Percentiles rank a stretch among this genome's conserved stretches.
phyloP scores from a whole-genome alignment of 148 eudicot genomes.

The Oxyria digyna region DNA sequence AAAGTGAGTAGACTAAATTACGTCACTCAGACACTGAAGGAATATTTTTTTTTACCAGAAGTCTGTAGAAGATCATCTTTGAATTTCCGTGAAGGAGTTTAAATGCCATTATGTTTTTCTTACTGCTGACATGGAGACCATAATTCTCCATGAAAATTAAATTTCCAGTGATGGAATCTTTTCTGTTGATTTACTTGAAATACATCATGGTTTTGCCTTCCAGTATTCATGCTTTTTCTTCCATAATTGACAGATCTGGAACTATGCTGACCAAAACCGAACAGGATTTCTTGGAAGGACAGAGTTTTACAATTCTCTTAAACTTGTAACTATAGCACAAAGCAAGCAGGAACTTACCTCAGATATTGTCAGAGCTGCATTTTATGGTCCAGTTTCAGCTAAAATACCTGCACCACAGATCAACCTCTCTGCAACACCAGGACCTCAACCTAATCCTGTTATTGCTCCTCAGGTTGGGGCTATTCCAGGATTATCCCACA shows the following conservation, averaged over 20 bases:
- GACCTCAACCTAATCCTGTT: conserved; percentile 36
- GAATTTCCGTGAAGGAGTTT: background rate
- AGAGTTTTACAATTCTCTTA: conserved; percentile 85
- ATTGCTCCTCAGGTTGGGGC: background rate
- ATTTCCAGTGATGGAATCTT: background rate
- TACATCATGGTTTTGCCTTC: background rate
- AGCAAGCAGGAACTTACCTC: conserved; percentile 74
- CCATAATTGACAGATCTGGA: conserved; percentile 61
- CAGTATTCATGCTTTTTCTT: background rate
- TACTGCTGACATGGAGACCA: background rate
- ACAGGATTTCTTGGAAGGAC: conserved; percentile 70
- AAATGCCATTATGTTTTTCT: background rate
- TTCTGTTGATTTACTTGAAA: background rate
- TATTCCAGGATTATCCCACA: conserved; percentile 16
- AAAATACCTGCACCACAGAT: conserved; percentile 90
- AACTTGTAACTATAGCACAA: conserved; percentile 94
- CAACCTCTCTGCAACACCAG: conserved; percentile 31
- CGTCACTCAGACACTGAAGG: background rate
- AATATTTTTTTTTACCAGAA: background rate
- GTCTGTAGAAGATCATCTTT: background rate
- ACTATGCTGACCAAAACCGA: conserved; percentile 65
- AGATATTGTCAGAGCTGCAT: conserved; percentile 76
- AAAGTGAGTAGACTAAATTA: background rate
- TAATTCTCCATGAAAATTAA: background rate
- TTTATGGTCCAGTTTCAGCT: conserved; percentile 75